Percentiles rank a stretch among this genome's conserved stretches.
Evolutionary conservation across 2,329 filamentous ascomycete species (phyloP).

Genomic region (Pseudophaeomoniella oleicola): DNA sequence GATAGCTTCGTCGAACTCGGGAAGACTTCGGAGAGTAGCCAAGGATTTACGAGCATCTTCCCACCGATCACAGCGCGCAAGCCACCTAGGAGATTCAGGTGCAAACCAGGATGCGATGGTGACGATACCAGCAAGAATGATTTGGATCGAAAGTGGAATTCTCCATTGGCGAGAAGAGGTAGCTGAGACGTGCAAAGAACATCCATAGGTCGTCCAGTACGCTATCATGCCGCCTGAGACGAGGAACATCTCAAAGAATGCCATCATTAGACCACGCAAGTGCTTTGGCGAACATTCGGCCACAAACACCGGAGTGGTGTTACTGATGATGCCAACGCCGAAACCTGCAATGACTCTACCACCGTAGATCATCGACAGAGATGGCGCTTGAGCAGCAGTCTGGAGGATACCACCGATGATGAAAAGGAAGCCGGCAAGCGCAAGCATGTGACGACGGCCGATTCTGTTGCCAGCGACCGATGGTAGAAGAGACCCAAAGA

Average conservation of each 20-base stretch:
- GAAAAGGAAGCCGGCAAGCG: slow-evolving; percentile 42
- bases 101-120: slow-evolving; percentile 47
- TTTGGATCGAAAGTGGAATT: slow-evolving; percentile 51
- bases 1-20: slow-evolving; percentile 38
- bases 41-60: slow-evolving; percentile 46
- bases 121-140: slow-evolving; percentile 46
- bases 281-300: slow-evolving; percentile 45
- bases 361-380: slow-evolving; percentile 48
- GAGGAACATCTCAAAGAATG: slow-evolving; percentile 46
- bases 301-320: slow-evolving; percentile 47
- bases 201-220: slow-evolving; percentile 23
- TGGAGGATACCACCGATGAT: slow-evolving; percentile 51
- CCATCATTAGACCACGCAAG: slow-evolving; percentile 44
- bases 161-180: background rate
- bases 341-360: slow-evolving; percentile 44
- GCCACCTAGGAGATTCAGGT: slow-evolving; percentile 53
- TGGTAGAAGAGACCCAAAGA: slow-evolving; percentile 45
- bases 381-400: slow-evolving; percentile 43
- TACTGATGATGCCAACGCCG: slow-evolving; percentile 33
- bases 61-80: slow-evolving; percentile 54
- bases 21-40: slow-evolving; percentile 40
- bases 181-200: background rate
- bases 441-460: slow-evolving; percentile 41
- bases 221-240: slow-evolving; percentile 28
- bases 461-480: slow-evolving; percentile 24